These are phyloP conservation scores for Camptophora hylomeconis DNA, from an alignment of 2,329 filamentous ascomycete species.

Conservation along the genomic window DNA sequence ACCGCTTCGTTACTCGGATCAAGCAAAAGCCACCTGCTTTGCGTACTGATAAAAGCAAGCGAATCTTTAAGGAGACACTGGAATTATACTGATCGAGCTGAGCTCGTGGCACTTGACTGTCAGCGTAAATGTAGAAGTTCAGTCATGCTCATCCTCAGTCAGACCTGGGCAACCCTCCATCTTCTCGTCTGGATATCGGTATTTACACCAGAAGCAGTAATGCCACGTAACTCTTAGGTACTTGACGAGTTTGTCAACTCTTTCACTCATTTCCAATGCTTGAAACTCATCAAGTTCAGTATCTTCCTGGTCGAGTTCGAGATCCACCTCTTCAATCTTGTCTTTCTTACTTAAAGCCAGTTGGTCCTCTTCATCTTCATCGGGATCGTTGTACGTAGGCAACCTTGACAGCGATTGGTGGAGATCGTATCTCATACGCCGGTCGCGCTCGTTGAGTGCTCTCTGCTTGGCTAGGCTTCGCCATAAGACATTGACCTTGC, in stretches of 20 bases:
- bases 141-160: conserved; percentile 71
- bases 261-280: conserved; percentile 51
- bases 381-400: conserved; percentile 54
- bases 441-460: conserved; percentile 56
- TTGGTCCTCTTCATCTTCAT: conserved; percentile 61
- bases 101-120: too few species aligned
- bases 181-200: conserved; percentile 52
- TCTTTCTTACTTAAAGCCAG: conserved; percentile 42
- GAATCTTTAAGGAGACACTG: too few species aligned
- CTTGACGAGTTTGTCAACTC: conserved; percentile 51
- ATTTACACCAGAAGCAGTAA: conserved; percentile 98
- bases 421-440: conserved; percentile 51
- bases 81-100: too few species aligned
- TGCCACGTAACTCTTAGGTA: conserved; percentile 57
- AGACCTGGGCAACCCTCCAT: conserved; percentile 85
- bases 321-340: conserved; percentile 36
- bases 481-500: conserved; percentile 65
- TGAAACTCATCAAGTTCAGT: conserved; percentile 70
- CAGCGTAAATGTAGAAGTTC: conserved; percentile 18
- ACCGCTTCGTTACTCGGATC: too few species aligned
- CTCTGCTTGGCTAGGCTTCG: conserved; percentile 59
- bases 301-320: conserved; percentile 67
- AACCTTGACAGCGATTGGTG: conserved; percentile 50
- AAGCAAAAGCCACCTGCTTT: too few species aligned
- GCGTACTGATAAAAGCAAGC: too few species aligned